Evolutionary conservation across 2,329 filamentous ascomycete genomes (phyloP).

Genomic region (Claviceps fusiformis): DNA sequence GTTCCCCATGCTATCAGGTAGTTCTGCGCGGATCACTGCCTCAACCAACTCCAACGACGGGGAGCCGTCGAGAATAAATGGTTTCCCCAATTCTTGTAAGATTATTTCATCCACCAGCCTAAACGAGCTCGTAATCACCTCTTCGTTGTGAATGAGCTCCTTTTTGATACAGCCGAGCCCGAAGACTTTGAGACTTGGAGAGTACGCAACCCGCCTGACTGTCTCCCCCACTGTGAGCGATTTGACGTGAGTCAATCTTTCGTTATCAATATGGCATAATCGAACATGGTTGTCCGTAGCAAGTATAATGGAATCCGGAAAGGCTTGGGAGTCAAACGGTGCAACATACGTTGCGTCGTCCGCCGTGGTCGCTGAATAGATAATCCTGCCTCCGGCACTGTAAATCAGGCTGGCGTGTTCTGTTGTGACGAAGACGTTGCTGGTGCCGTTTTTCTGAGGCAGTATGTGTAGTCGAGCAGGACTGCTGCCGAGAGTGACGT

Average conservation of each 20-base stretch:
- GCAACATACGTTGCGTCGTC: slow-evolving; percentile 74
- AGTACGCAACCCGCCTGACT: slow-evolving; percentile 77
- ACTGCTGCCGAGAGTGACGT: slow-evolving; percentile 71
- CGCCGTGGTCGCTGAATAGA: slow-evolving; percentile 88
- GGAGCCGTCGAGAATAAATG: slow-evolving; percentile 43
- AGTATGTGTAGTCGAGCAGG: slow-evolving; percentile 71
- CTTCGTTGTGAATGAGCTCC: slow-evolving; percentile 54
- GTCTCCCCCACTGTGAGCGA: slow-evolving; percentile 68
- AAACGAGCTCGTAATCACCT: slow-evolving; percentile 68
- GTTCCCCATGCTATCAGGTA: slow-evolving; percentile 44
- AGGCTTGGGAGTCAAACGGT: slow-evolving; percentile 69
- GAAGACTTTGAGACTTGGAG: slow-evolving; percentile 63
- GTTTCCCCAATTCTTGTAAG: slow-evolving; percentile 62
- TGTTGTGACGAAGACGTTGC: slow-evolving; percentile 81
- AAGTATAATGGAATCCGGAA: slow-evolving; percentile 66
- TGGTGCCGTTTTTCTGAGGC: slow-evolving; percentile 52
- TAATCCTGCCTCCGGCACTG: slow-evolving; percentile 69
- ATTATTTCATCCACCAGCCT: slow-evolving; percentile 82
- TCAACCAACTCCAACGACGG: slow-evolving; percentile 61
- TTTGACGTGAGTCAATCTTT: slow-evolving; percentile 79
- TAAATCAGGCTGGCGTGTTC: slow-evolving; percentile 94
- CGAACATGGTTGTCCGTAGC: slow-evolving; percentile 65
- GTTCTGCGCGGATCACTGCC: slow-evolving; percentile 63
- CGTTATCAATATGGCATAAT: slow-evolving; percentile 68
- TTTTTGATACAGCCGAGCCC: slow-evolving; percentile 76